These are phyloP conservation scores for Sporisorium exsertum DNA, from an alignment of 1,284 basidiomycete genomes.

Conservation along the genomic window DNA sequence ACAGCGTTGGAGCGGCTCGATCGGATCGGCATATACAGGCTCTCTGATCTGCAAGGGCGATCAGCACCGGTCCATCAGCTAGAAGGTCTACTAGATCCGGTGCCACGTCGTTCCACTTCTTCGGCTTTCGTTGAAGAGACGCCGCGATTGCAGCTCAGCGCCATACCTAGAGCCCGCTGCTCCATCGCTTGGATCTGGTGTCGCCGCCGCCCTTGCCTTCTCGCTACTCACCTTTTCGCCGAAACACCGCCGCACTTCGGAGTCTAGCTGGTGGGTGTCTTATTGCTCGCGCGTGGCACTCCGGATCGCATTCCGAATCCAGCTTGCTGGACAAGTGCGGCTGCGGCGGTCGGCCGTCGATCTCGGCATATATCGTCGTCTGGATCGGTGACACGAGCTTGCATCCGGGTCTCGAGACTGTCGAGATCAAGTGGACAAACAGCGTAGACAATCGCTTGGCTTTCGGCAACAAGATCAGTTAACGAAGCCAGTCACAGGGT, in stretches of 20 bases:
- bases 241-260: background rate
- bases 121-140: background rate
- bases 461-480: too few species aligned
- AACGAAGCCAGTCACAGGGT: too few species aligned
- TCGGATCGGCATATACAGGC: too few species aligned
- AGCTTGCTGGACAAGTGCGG: background rate
- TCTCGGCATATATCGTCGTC: background rate
- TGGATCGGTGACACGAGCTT: background rate
- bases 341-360: background rate
- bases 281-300: too few species aligned
- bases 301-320: background rate
- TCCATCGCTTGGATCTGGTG: background rate
- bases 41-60: background rate
- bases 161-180: background rate
- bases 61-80: background rate
- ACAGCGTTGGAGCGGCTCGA: too few species aligned
- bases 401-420: too few species aligned
- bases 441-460: too few species aligned
- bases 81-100: too few species aligned
- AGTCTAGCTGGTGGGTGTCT: background rate
- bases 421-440: too few species aligned
- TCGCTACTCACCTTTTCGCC: too few species aligned
- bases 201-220: background rate
- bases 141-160: constrained; percentile 1
- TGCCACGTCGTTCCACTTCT: too few species aligned